phyloP scores from a whole-genome alignment of 108 stramenopile species.

The Cyclotella baltica region DNA sequence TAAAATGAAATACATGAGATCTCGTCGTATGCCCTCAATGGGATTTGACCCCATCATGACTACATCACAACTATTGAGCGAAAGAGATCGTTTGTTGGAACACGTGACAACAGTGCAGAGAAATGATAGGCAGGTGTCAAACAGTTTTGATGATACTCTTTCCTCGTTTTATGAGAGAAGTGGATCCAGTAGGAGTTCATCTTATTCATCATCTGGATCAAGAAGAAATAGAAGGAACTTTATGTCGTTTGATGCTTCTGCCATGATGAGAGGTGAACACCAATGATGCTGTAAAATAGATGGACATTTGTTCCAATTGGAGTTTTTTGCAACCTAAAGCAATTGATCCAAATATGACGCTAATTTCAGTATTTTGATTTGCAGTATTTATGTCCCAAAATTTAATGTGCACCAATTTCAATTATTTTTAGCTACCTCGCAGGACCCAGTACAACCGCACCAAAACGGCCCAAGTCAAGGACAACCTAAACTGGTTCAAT shows the following conservation, averaged over 20 bases:
- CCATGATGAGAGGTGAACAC: constrained; percentile 37
- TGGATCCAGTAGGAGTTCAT: neutral
- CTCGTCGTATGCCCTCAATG: constrained; percentile 49
- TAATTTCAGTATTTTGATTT: too few species aligned
- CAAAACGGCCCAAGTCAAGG: too few species aligned
- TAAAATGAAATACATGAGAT: constrained; percentile 51
- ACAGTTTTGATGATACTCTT: constrained; percentile 39
- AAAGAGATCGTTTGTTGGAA: constrained; percentile 43
- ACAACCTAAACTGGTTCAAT: too few species aligned
- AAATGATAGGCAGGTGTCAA: constrained; percentile 17
- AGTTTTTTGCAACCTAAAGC: neutral
- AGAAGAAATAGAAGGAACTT: constrained; percentile 37
- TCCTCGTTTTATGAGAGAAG: neutral
- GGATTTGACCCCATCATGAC: constrained; percentile 58
- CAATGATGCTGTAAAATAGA: neutral
- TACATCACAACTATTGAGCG: constrained; percentile 32
- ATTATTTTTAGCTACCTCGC: too few species aligned
- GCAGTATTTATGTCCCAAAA: too few species aligned
- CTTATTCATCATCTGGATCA: constrained; percentile 16
- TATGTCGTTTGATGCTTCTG: constrained; percentile 51
- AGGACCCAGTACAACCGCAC: too few species aligned
- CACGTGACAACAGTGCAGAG: constrained; percentile 23
- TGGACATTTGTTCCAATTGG: neutral
- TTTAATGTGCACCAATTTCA: too few species aligned
- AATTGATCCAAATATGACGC: too few species aligned